phyloP scores from a whole-genome alignment of 768 basidiomycete species.

The Phanerochaete sordida region DNA sequence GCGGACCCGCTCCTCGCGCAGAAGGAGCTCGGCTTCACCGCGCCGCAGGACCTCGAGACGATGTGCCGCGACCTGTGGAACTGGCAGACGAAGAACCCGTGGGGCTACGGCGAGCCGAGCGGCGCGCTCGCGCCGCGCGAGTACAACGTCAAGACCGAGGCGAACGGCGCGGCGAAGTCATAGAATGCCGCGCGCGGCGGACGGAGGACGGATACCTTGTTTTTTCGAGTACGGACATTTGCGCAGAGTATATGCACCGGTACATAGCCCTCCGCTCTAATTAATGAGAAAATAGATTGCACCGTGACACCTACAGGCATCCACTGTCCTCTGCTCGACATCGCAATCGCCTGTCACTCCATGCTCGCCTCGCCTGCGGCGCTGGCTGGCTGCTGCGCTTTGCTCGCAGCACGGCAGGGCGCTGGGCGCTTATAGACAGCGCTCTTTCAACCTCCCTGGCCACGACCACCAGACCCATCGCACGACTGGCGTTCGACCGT shows the following conservation, averaged over 20 bases:
- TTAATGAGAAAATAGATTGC: background rate
- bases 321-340: no score
- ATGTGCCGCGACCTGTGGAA: slow-evolving; percentile 99
- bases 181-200: background rate
- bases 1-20: slow-evolving; percentile 91
- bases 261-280: background rate
- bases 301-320: no score
- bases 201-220: background rate
- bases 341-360: no score
- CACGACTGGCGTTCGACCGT: no score
- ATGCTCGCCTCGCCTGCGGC: no score
- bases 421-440: no score
- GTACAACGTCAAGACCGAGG: background rate
- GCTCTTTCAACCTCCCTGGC: no score
- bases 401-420: no score
- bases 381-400: no score
- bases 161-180: background rate
- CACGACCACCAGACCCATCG: no score
- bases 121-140: slow-evolving; percentile 5
- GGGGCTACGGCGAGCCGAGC: slow-evolving; percentile 51
- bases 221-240: background rate
- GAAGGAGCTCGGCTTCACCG: slow-evolving; percentile 90
- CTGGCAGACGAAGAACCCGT: slow-evolving; percentile 93
- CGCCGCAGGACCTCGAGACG: slow-evolving; percentile 72
- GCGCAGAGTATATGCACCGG: background rate